These are phyloP conservation scores for Aphanomyces euteiches DNA, from an alignment of 352 stramenopile genomes.

Conservation along the genomic window DNA sequence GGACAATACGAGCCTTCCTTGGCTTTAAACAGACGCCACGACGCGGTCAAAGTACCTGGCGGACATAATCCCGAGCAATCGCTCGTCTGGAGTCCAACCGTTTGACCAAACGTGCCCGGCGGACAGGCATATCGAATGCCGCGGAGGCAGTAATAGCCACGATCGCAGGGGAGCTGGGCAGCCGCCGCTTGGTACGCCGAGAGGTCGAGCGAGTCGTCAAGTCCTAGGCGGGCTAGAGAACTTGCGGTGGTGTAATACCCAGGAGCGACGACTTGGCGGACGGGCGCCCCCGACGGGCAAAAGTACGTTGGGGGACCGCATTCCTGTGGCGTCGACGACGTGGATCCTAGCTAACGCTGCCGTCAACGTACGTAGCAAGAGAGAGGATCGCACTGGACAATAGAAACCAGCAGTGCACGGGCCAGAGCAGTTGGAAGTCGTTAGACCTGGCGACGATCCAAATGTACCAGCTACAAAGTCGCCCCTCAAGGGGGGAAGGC, in stretches of 20 bases:
- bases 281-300: slow-evolving; percentile 49
- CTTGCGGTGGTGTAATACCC: slow-evolving; percentile 60
- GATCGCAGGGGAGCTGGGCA: slow-evolving; percentile 42
- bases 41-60: slow-evolving; percentile 11
- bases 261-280: slow-evolving; percentile 38
- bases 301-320: slow-evolving; percentile 57
- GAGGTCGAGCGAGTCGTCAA: slow-evolving; percentile 1
- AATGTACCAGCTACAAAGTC: slow-evolving; percentile 4
- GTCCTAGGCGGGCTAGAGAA: slow-evolving; percentile 24
- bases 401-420: slow-evolving; percentile 8
- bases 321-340: slow-evolving; percentile 40
- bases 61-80: slow-evolving; percentile 47
- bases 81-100: slow-evolving; percentile 34
- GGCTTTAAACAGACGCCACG: background rate
- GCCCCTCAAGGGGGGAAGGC: background rate
- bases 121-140: slow-evolving; percentile 55
- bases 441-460: slow-evolving; percentile 2
- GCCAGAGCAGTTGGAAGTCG: slow-evolving; percentile 2
- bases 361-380: background rate
- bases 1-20: slow-evolving; percentile 51
- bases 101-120: slow-evolving; percentile 47
- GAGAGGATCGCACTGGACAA: slow-evolving; percentile 3
- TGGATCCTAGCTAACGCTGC: slow-evolving; percentile 42
- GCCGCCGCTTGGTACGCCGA: background rate
- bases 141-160: slow-evolving; percentile 57